phyloP scores from a whole-genome alignment of 2,329 filamentous ascomycete genomes.

The Phoma sp. region DNA sequence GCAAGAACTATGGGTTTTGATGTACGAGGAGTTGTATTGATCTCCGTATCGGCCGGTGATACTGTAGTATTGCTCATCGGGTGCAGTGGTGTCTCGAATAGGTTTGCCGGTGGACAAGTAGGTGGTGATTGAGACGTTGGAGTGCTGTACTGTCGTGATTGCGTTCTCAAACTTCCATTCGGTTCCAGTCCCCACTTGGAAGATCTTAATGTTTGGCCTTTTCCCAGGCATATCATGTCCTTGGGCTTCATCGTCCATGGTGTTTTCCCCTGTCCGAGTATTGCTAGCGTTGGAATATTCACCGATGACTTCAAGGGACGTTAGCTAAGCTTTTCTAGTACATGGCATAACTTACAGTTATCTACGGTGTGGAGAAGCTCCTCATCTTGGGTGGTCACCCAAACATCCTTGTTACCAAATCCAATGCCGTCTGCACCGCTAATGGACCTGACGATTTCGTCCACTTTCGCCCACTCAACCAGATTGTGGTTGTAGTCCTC shows the following conservation, averaged over 20 bases:
- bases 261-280: neutral
- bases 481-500: constrained; percentile 33
- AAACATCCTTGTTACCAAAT: constrained; percentile 19
- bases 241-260: neutral
- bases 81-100: neutral
- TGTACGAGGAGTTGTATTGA: constrained; percentile 25
- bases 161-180: no score
- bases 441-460: constrained; percentile 23
- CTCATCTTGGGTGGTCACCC: constrained; percentile 18
- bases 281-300: neutral
- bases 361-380: constrained; percentile 19
- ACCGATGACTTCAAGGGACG: neutral
- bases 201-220: no score
- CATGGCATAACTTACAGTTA: constrained; percentile 21
- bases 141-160: no score
- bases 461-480: constrained; percentile 31
- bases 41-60: constrained; percentile 21
- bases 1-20: constrained; percentile 35
- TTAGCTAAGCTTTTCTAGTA: neutral
- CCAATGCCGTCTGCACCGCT: constrained; percentile 27
- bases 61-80: neutral
- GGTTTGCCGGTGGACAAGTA: neutral
- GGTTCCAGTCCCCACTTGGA: no score
- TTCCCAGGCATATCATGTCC: no score
- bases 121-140: no score